phyloP scores from a whole-genome alignment of 2,329 filamentous ascomycete species.

The Paramyrothecium roridum region DNA sequence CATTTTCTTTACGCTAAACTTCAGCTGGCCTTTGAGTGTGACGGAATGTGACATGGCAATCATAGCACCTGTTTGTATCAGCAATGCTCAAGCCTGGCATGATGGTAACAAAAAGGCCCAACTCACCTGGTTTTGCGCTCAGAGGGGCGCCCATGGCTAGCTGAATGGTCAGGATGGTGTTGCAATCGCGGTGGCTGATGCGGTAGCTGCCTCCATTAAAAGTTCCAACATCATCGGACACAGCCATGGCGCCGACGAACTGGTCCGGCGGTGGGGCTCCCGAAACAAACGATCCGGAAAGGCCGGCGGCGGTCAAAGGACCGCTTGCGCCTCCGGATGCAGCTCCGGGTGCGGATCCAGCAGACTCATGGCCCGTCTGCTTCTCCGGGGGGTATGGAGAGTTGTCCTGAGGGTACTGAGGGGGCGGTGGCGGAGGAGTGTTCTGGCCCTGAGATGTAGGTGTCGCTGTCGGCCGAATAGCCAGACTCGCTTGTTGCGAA shows the following conservation, averaged over 20 bases:
- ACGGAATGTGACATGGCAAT: slow-evolving; percentile 92
- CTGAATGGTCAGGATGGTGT: slow-evolving; percentile 85
- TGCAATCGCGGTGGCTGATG: slow-evolving; percentile 87
- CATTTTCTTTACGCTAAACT: slow-evolving; percentile 91
- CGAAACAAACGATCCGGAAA: slow-evolving; percentile 23
- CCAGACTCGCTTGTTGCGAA: slow-evolving; percentile 13
- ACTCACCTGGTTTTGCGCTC: slow-evolving; percentile 69
- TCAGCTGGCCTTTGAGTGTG: slow-evolving; percentile 76
- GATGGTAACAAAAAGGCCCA: background rate
- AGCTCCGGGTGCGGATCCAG: background rate
- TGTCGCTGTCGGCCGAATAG: slow-evolving; percentile 19
- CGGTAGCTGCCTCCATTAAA: slow-evolving; percentile 96
- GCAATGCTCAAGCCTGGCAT: background rate
- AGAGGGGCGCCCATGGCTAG: slow-evolving; percentile 86
- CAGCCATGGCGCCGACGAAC: slow-evolving; percentile 60
- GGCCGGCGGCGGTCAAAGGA: background rate
- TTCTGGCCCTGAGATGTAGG: slow-evolving; percentile 19
- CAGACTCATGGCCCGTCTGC: slow-evolving; percentile 4
- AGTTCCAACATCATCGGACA: slow-evolving; percentile 83
- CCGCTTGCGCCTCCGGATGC: no score
- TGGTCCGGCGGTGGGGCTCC: slow-evolving; percentile 44
- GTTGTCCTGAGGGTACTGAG: slow-evolving; percentile 9
- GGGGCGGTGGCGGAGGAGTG: slow-evolving; percentile 19
- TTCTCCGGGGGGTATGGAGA: slow-evolving; percentile 25
- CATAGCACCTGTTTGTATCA: slow-evolving; percentile 63